Base-by-base conservation (phyloP, 495 filamentous ascomycete genomes). In the Penicillium coprophilum region DNA sequence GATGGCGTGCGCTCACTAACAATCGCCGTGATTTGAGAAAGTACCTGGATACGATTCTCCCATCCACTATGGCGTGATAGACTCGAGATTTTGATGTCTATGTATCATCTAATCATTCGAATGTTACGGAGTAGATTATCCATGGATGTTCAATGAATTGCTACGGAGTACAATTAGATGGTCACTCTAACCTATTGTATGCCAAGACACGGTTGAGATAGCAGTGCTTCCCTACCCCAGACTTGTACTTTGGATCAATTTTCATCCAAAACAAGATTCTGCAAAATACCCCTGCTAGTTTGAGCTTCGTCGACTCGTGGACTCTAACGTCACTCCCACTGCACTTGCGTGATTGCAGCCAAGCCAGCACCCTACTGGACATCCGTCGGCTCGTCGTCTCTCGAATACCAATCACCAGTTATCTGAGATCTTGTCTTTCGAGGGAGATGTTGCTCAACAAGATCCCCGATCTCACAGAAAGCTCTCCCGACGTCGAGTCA, bases 331-430 rank as follows among this genome's bases (percentile, higher is more conserved):
- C 65, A 68, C 46, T 63, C 55, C 38, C 30, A 50, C 52, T 17
- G 3, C 43, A 53, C 41, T 68, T 66, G 65, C 65, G 65, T 68
- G 65, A 60, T 63, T 21, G n/a, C 36, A 28, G 53, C 53, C 62
- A 57, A 59, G 49, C 28, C 30, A 20, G 27, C 20, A 3, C 9
- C n/a, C 45, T 51, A 46, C 46, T 46, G 27, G 41, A 12, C 30
- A 20, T 1, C 13, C 4, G 3, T 53, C 41, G 27, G 13, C 31
- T 36, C 46, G n/a, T 23, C 9, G 40, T 1, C 1, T 30, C 20
- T 27, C 12, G 15, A 51, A 28, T 13, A 20, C 23, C n/a, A 46
- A 7, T 17, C 20, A 10, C 20, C 12, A 21, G 46, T 21, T 46
- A 15, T 12, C 7, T 10, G 4, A 7, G 6, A 34, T 12, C 4